These are phyloP conservation scores for Colletotrichum theobromicola DNA, from an alignment of 2,329 filamentous ascomycete species.

Conservation along the genomic window DNA sequence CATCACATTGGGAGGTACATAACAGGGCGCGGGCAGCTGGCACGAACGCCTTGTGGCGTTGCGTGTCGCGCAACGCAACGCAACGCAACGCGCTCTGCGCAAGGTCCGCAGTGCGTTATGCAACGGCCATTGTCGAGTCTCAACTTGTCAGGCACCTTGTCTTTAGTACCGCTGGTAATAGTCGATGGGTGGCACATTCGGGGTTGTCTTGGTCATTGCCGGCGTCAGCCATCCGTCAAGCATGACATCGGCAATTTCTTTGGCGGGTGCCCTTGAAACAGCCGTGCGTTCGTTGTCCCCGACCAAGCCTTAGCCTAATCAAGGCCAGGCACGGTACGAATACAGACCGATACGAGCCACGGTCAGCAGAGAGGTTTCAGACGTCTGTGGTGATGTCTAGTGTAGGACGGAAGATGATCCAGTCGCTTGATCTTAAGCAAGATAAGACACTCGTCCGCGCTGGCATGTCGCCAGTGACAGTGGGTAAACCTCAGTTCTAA, in stretches of 20 bases:
- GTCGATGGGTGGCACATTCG: neutral
- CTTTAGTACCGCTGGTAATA: neutral
- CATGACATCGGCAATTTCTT: conserved; percentile 12
- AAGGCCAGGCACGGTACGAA: neutral
- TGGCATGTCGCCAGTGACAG: neutral
- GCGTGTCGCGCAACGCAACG: neutral
- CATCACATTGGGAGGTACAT: too few species aligned
- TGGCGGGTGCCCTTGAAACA: conserved; percentile 15
- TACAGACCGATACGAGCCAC: neutral
- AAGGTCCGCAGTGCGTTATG: neutral
- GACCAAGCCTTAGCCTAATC: neutral
- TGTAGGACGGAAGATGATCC: neutral
- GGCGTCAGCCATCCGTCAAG: neutral
- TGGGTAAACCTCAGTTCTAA: neutral
- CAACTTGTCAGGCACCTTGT: neutral
- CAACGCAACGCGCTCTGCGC: neutral
- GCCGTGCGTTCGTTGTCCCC: conserved; percentile 7
- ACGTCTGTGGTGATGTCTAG: neutral
- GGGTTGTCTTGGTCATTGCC: neutral
- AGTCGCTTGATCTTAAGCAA: neutral
- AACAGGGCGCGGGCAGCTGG: neutral
- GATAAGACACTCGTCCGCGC: neutral
- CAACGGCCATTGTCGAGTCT: neutral
- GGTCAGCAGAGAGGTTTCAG: neutral
- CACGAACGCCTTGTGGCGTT: neutral